phyloP scores from a whole-genome alignment of 352 stramenopile species.

The Globisporangium cystogenes region DNA sequence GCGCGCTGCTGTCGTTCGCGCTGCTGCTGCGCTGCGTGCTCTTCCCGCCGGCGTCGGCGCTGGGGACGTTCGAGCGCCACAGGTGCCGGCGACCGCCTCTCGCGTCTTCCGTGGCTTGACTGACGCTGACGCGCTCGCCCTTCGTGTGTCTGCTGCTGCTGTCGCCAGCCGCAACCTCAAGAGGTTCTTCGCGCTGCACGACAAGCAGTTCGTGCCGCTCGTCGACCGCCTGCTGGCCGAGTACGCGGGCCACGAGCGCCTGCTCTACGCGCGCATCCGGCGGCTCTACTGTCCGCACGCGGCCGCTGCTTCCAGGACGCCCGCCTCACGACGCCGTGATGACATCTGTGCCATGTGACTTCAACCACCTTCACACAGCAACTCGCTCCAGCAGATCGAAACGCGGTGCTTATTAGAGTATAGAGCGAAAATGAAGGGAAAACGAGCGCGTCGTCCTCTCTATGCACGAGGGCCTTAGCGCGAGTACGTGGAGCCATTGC shows the following conservation, averaged over 20 bases:
- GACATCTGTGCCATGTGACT: too few relatives aligned
- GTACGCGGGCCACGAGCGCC: conserved; percentile 44
- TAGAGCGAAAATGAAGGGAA: conserved; percentile 5
- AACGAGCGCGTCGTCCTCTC: conserved; percentile 7
- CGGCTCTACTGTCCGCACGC: conserved; percentile 23
- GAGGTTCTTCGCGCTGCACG: conserved; percentile 40
- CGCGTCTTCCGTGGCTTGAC: too few relatives aligned
- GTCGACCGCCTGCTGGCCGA: conserved; percentile 38
- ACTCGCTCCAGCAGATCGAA: neutral
- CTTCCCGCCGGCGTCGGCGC: conserved; percentile 30
- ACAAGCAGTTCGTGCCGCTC: conserved; percentile 32
- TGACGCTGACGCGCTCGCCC: too few relatives aligned
- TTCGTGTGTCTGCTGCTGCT: neutral
- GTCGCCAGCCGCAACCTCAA: conserved; percentile 25
- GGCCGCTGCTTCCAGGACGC: neutral
- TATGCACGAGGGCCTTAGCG: conserved; percentile 65
- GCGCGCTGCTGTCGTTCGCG: conserved; percentile 23
- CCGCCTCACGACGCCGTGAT: conserved; percentile 5
- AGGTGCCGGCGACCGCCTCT: too few relatives aligned
- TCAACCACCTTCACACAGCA: too few relatives aligned
- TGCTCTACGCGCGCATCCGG: conserved; percentile 44
- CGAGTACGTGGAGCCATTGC: conserved; percentile 64
- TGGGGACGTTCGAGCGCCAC: conserved; percentile 24
- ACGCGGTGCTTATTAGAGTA: conserved; percentile 19
- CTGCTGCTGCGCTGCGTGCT: conserved; percentile 29